Evolutionary conservation across 352 stramenopile species (phyloP), one percentile per base, ranked within the genome.

Genomic region (Elongisporangium prolatum): DNA sequence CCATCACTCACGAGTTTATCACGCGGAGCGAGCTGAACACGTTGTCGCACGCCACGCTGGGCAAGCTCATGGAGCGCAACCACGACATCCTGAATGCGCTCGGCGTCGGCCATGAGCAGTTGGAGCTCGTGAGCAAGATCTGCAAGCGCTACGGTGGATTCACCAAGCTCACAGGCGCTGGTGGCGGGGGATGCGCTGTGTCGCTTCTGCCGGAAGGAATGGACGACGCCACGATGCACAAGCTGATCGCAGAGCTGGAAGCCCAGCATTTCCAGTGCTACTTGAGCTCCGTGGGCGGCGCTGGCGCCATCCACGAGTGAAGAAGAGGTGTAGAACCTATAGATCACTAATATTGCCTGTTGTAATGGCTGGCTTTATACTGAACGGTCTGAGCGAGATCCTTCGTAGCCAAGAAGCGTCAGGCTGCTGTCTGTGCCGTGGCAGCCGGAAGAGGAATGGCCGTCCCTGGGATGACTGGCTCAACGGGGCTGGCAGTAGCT

Each of bases 91-190:
- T 97, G 25, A 80, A 85, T 20, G 65, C 69, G 16, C 61, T 98
- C 8, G 87, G 85, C 13, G 89, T 98, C 1, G 77, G 92, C 21
- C 92, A 98, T 57, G 56, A 67, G 6, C 72, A 84, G 50, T 90
- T 98, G 52, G 84, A 96, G 28, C 63, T 80, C 7, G 87, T 97
- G 20, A 79, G 64, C n/a, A 55, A 61, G 34, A 74, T 84, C 16
- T 91, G 86, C 48, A 65, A 64, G 17, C 52, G 63, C 18, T 72
- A 77, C 55, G 80, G 77, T 18, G 77, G 86, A 16, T 67, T 68
- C 56, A 93, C 83, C n/a, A 98, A 98, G 59, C 71, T 98, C 34
- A 98, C 93, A 17, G 93, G 93, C 8, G 93, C 92, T 8, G 86
- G 86, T 38, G 80, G 79, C 20, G 91, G 92, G 5, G 92, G 90